These are phyloP conservation scores for Diaporthe ampelina DNA, from an alignment of 2,329 filamentous ascomycete species.

Conservation along the genomic window DNA sequence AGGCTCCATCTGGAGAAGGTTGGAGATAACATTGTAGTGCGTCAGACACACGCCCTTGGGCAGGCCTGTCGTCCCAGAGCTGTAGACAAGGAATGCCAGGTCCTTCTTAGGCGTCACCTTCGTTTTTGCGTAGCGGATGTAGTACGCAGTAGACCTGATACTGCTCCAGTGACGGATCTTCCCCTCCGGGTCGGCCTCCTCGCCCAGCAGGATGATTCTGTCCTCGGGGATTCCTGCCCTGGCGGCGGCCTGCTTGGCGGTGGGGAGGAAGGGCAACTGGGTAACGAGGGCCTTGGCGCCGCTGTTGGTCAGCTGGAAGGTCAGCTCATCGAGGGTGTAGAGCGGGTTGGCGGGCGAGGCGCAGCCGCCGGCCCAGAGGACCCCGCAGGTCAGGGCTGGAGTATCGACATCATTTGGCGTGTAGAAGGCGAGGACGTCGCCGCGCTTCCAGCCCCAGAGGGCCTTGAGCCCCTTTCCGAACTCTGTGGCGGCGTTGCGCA, in stretches of 20 bases:
- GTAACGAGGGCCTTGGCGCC: conserved; percentile 82
- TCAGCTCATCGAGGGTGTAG: conserved; percentile 87
- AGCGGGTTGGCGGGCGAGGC: conserved; percentile 89
- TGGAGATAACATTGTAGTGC: conserved; percentile 86
- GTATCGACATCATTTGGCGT: conserved; percentile 90
- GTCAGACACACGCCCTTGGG: conserved; percentile 93
- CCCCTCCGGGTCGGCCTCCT: conserved; percentile 70
- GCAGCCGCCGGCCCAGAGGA: conserved; percentile 85
- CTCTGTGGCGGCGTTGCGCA: conserved; percentile 75
- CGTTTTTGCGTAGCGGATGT: conserved; percentile 67
- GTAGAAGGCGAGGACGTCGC: conserved; percentile 86
- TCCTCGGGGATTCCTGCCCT: conserved; percentile 79
- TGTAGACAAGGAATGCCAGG: conserved; percentile 88
- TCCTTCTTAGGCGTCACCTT: conserved; percentile 79
- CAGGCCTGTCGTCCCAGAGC: conserved; percentile 88
- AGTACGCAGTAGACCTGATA: conserved; percentile 74
- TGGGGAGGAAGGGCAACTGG: conserved; percentile 75
- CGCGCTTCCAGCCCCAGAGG: conserved; percentile 82
- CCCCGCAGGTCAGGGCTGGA: conserved; percentile 81
- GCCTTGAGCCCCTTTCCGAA: conserved; percentile 86
- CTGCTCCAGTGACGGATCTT: conserved; percentile 80
- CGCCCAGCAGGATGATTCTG: conserved; percentile 82
- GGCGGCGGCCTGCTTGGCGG: conserved; percentile 76
- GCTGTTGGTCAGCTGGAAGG: conserved; percentile 86
- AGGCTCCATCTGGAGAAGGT: conserved; percentile 69